phyloP scores from a whole-genome alignment of 2,329 filamentous ascomycete species.

The Paradendryphiella salina region DNA sequence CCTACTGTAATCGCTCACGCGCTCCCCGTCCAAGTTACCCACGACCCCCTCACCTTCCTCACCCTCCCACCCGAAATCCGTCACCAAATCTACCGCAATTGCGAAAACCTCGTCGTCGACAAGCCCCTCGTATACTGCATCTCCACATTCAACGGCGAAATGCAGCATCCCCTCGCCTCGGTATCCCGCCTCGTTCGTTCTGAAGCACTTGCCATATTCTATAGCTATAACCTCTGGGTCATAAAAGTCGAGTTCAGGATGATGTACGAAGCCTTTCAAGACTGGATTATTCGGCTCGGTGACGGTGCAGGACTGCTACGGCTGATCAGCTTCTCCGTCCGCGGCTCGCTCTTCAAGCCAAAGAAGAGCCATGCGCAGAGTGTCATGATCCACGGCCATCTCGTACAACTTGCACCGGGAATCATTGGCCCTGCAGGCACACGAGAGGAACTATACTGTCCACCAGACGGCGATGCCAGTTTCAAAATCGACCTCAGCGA shows the following conservation, averaged over 20 bases:
- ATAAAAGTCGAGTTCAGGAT: conserved; percentile 47
- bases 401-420: conserved; percentile 26
- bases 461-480: conserved; percentile 45
- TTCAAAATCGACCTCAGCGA: conserved; percentile 46
- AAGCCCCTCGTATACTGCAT: conserved; percentile 49
- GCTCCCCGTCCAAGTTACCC: conserved; percentile 4
- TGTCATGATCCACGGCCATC: conserved; percentile 26
- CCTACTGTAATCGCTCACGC: neutral
- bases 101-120: conserved; percentile 42
- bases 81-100: conserved; percentile 44
- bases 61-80: conserved; percentile 46
- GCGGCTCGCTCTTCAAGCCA: conserved; percentile 42
- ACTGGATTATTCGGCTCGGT: conserved; percentile 45
- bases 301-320: conserved; percentile 38
- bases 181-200: conserved; percentile 42
- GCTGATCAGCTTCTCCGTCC: conserved; percentile 40
- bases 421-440: conserved; percentile 11
- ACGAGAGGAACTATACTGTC: conserved; percentile 30
- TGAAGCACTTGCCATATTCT: conserved; percentile 47
- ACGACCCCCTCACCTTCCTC: conserved; percentile 34
- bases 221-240: conserved; percentile 47
- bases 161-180: conserved; percentile 45
- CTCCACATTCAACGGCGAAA: conserved; percentile 43
- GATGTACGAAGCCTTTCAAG: conserved; percentile 48
- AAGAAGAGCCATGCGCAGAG: conserved; percentile 30